Conservation (phyloP, 1,284 basidiomycete species). For the Trametes versicolor region DNA sequence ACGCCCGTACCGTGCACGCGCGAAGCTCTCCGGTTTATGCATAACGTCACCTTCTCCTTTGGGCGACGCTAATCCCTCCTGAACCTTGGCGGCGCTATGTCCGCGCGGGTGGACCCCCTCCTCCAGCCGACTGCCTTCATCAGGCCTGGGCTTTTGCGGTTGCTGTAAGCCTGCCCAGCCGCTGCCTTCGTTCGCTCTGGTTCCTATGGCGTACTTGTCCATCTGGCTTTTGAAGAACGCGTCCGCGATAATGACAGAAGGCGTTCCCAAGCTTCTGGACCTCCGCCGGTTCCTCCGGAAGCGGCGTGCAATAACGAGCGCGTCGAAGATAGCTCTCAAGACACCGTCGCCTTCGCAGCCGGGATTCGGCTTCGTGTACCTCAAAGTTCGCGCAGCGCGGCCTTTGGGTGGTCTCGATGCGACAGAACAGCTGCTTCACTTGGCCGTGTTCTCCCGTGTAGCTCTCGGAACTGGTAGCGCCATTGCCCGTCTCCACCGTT, state of each 20-base stretch:
- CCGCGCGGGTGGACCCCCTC: background rate
- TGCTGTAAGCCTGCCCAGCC: constrained; percentile 3
- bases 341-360: constrained; percentile 14
- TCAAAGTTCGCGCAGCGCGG: constrained; percentile 9
- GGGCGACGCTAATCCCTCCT: constrained; percentile 22
- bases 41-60: constrained; percentile 26
- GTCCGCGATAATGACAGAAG: constrained; percentile 15
- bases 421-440: background rate
- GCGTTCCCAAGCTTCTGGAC: constrained; percentile 14
- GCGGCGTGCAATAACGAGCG: background rate
- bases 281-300: constrained; percentile 11
- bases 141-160: constrained; percentile 4
- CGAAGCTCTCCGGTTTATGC: constrained; percentile 19
- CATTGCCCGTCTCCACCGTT: constrained; percentile 8
- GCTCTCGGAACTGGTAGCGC: background rate
- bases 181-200: constrained; percentile 1
- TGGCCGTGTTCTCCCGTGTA: constrained; percentile 17
- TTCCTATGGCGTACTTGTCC: constrained; percentile 11
- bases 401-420: background rate
- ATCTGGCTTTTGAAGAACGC: constrained; percentile 15
- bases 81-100: constrained; percentile 7
- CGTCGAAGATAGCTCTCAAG: constrained; percentile 18
- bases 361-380: constrained; percentile 12
- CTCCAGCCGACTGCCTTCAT: background rate
- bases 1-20: constrained; percentile 12